phyloP scores from a whole-genome alignment of 306 rosid species.

The Prunus mira region DNA sequence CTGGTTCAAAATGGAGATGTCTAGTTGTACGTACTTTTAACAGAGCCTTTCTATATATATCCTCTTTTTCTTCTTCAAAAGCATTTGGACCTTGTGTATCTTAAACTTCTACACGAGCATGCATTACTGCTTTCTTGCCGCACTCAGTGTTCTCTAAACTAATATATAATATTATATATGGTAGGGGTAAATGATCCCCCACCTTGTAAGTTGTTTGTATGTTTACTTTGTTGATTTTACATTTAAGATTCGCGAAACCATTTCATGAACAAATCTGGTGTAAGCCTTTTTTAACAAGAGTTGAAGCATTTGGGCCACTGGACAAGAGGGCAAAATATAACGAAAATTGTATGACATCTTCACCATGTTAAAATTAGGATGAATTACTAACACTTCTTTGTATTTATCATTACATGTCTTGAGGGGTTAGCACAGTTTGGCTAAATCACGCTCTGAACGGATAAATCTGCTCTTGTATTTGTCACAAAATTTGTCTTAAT shows the following conservation, averaged over 20 bases:
- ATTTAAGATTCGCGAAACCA: neutral
- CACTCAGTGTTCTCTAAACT: neutral
- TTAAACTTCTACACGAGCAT: neutral
- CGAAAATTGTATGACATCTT: neutral
- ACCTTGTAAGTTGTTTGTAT: neutral
- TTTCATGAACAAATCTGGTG: neutral
- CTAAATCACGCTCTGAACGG: neutral
- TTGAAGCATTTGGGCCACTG: neutral
- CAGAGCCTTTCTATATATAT: neutral
- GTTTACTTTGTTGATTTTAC: neutral
- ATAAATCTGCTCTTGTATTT: neutral
- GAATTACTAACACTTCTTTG: neutral
- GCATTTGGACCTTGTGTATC: neutral
- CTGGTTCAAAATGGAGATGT: constrained; percentile 92
- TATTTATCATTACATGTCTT: neutral
- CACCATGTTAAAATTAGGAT: neutral
- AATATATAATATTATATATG: neutral
- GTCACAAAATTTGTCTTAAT: neutral
- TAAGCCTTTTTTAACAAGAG: neutral
- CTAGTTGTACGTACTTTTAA: constrained; percentile 45
- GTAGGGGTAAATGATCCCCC: too few species aligned
- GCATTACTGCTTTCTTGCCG: neutral
- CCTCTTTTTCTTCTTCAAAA: neutral
- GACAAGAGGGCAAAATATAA: neutral
- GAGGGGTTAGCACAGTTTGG: neutral